Conservation (phyloP, 1,284 basidiomycete species). For the Testicularia cyperi region DNA sequence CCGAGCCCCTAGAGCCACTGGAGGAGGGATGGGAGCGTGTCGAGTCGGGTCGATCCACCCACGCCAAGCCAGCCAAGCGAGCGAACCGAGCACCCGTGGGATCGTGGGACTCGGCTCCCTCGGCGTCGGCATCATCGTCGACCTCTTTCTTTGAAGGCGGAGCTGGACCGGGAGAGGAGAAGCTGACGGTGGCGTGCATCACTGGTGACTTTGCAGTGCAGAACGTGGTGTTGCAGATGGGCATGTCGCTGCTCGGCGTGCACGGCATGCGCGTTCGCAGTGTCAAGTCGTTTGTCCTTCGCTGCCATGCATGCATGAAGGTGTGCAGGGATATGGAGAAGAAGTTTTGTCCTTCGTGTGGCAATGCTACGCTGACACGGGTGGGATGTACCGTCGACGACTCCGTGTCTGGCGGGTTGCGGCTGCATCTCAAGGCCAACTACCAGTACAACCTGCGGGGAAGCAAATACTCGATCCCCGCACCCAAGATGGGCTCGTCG, state of each 20-base stretch:
- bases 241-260: conserved; percentile 82
- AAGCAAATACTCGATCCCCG: conserved; percentile 88
- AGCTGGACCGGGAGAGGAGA: background rate
- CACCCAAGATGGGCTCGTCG: conserved; percentile 75
- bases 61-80: no score
- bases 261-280: conserved; percentile 87
- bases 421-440: conserved; percentile 58
- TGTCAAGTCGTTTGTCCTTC: conserved; percentile 91
- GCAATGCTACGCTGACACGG: conserved; percentile 85
- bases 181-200: conserved; percentile 65
- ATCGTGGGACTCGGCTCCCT: no score
- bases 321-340: conserved; percentile 93
- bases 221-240: conserved; percentile 95
- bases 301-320: conserved; percentile 99
- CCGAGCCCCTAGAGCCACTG: conserved; percentile 25
- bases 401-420: conserved; percentile 33
- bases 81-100: no score
- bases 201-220: conserved; percentile 99
- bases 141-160: no score
- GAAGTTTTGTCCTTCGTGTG: conserved; percentile 97
- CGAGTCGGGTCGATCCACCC: no score
- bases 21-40: conserved; percentile 37
- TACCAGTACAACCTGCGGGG: conserved; percentile 92
- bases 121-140: no score
- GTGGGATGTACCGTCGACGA: conserved; percentile 73